phyloP scores from a whole-genome alignment of 2,329 filamentous ascomycete species.

The Coniochaeta sp. region DNA sequence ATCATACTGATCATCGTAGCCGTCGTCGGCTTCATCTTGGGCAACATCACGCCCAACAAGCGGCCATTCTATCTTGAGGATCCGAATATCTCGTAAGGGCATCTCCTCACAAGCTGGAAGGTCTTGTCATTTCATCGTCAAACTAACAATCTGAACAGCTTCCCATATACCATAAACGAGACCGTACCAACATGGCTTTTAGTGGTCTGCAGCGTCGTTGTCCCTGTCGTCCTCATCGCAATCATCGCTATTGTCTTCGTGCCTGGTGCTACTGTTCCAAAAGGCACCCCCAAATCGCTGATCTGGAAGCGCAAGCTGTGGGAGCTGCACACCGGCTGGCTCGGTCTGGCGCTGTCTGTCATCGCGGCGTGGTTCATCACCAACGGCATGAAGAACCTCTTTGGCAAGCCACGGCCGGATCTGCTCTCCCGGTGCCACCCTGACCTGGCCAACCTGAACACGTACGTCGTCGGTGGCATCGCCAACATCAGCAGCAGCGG shows the following conservation, averaged over 20 bases:
- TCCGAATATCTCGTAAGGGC: conserved; percentile 61
- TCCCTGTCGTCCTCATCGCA: conserved; percentile 62
- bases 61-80: conserved; percentile 67
- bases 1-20: conserved; percentile 54
- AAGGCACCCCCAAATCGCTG: conserved; percentile 53
- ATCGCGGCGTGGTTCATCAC: conserved; percentile 73
- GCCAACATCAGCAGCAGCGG: conserved; percentile 45
- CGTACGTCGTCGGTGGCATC: conserved; percentile 58
- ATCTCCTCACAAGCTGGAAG: neutral
- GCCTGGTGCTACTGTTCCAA: conserved; percentile 61
- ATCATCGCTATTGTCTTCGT: conserved; percentile 63
- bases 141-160: conserved; percentile 32
- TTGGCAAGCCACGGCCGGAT: conserved; percentile 70
- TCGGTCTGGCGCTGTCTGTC: conserved; percentile 70
- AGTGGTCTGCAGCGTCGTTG: conserved; percentile 52
- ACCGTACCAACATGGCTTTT: conserved; percentile 64
- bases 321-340: conserved; percentile 82
- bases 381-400: conserved; percentile 74
- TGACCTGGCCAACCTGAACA: conserved; percentile 54
- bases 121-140: neutral
- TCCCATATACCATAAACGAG: conserved; percentile 63
- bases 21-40: conserved; percentile 52
- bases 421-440: conserved; percentile 73
- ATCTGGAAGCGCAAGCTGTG: conserved; percentile 80
- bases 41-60: conserved; percentile 54